A percentile compares a stretch with the other conserved stretches of the same genome.
Conservation (phyloP, 1,284 basidiomycete genomes). For the Sporisorium graminicola region DNA sequence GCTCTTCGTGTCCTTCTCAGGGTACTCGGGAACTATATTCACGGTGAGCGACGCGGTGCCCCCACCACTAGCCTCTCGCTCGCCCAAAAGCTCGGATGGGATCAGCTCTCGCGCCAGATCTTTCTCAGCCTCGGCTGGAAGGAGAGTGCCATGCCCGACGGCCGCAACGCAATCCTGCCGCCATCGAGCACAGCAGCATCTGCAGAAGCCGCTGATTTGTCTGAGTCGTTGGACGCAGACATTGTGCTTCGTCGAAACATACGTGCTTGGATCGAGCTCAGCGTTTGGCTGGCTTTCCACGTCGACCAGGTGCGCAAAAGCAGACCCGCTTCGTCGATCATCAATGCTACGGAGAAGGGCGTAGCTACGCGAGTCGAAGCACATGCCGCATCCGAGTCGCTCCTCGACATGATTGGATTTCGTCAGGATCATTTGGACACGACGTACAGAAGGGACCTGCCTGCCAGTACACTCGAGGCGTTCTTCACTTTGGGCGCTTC, state of each 20-base stretch:
- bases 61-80: conserved; percentile 33
- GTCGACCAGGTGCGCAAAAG: conserved; percentile 18
- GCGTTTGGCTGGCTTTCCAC: conserved; percentile 39
- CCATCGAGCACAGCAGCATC: not conserved
- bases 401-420: conserved; percentile 30
- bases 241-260: conserved; percentile 24
- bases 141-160: conserved; percentile 30
- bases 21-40: conserved; percentile 48
- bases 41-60: conserved; percentile 45
- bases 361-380: conserved; percentile 12
- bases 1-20: conserved; percentile 36
- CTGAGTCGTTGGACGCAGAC: not conserved
- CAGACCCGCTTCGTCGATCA: conserved; percentile 16
- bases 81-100: conserved; percentile 50
- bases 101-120: conserved; percentile 33
- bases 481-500: conserved; percentile 34
- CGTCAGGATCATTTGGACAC: conserved; percentile 32
- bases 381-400: conserved; percentile 16
- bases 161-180: conserved; percentile 32
- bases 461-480: conserved; percentile 23
- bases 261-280: conserved; percentile 56
- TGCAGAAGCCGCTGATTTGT: not conserved
- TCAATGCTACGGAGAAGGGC: conserved; percentile 10
- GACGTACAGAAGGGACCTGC: conserved; percentile 13
- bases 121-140: conserved; percentile 40